Conservation (phyloP, 805 yeast genomes). For the Saccharomycopsis lassenensis region DNA sequence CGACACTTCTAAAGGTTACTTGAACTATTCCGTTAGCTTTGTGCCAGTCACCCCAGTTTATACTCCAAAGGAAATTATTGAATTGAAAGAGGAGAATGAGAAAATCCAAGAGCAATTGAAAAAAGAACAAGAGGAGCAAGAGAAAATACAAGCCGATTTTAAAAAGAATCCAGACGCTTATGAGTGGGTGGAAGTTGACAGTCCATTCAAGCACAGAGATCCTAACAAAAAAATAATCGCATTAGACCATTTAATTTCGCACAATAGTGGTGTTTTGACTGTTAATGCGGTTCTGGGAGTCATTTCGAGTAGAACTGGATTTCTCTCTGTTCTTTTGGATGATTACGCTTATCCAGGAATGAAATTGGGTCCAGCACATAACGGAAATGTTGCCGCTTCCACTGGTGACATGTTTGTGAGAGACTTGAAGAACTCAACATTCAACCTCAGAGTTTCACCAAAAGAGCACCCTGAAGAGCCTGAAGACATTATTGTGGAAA, state of each 20-base stretch:
- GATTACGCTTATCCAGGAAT: constrained; percentile 52
- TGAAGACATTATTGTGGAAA: constrained; percentile 43
- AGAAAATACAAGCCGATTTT: constrained; percentile 37
- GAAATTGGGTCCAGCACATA: constrained; percentile 37
- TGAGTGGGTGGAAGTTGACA: constrained; percentile 46
- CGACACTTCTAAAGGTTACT: constrained; percentile 37
- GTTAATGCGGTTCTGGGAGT: constrained; percentile 42
- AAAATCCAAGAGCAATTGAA: constrained; percentile 28
- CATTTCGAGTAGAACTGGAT: constrained; percentile 37
- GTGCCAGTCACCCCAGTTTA: constrained; percentile 55
- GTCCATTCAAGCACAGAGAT: constrained; percentile 30
- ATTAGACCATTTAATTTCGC: constrained; percentile 40
- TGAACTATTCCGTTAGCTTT: constrained; percentile 49
- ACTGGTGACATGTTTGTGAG: constrained; percentile 53
- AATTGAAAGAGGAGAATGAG: constrained; percentile 33
- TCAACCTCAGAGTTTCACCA: constrained; percentile 47
- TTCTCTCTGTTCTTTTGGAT: constrained; percentile 52
- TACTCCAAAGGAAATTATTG: constrained; percentile 43
- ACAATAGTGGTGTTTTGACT: constrained; percentile 53
- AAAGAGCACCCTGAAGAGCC: constrained; percentile 35
- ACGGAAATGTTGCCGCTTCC: constrained; percentile 36
- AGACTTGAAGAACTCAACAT: constrained; percentile 52
- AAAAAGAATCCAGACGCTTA: constrained; percentile 49
- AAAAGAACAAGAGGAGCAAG: constrained; percentile 32
- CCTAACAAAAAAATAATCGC: constrained; percentile 33